Conservation (phyloP, 2,329 filamentous ascomycete species). For the Alternaria triticina region DNA sequence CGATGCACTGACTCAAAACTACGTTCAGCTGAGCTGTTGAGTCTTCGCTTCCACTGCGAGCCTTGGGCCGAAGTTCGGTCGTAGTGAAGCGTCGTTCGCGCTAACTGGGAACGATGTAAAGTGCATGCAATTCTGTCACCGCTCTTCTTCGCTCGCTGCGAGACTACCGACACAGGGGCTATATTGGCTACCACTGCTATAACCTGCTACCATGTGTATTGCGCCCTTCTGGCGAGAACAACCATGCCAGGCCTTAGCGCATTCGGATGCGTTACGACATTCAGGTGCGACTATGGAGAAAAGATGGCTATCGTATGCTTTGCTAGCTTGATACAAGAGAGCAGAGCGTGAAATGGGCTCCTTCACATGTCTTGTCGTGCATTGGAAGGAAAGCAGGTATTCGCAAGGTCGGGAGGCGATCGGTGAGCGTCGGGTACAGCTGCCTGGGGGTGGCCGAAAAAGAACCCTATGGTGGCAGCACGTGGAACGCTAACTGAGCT, state of each 20-base stretch:
- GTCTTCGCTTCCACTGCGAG: neutral
- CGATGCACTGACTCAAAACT: neutral
- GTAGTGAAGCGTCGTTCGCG: constrained; percentile 10
- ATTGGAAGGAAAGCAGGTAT: neutral
- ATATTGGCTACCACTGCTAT: constrained; percentile 7
- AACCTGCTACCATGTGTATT: neutral
- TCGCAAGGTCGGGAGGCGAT: neutral
- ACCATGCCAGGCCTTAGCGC: neutral
- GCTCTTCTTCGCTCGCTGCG: constrained; percentile 26
- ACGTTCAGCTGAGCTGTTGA: constrained; percentile 9
- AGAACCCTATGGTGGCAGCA: neutral
- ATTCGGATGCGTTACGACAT: neutral
- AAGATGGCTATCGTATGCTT: neutral
- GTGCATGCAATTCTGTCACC: constrained; percentile 29
- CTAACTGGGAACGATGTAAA: constrained; percentile 15
- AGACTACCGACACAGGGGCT: neutral
- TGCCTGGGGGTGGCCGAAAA: neutral
- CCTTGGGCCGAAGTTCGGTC: constrained; percentile 29
- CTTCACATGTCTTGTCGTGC: constrained; percentile 4
- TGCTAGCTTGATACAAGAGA: neutral
- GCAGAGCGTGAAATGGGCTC: neutral
- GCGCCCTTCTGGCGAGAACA: neutral
- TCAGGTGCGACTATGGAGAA: neutral
- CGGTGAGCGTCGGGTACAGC: constrained; percentile 4
- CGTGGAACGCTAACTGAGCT: constrained; percentile 2